Evolutionary conservation across 768 basidiomycete genomes (phyloP), one percentile per base, ranked within the genome.

Genomic region (Tubosaeta sp.): DNA sequence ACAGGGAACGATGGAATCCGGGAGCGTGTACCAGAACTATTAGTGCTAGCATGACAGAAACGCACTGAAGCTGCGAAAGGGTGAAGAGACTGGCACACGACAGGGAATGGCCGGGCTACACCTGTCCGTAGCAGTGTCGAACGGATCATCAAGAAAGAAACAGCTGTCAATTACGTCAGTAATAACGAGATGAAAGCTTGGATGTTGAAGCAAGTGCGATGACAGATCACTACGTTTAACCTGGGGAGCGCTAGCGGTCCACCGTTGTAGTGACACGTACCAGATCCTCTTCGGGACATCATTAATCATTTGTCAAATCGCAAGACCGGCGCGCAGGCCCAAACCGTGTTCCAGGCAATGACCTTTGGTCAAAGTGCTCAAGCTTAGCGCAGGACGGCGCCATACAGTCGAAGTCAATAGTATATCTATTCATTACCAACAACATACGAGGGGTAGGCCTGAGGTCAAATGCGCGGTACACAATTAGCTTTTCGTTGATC

Each of bases 41-140:
- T 27, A 7, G 54, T 54, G 25, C 59, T 62, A 4, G 53, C 48
- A 47, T 38, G 43, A 24, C 58, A 57, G 34, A 3, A 30, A 42
- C 16, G 49, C 16, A 19, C 19, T 21, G 38, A 27, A 12, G 7
- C 21, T 12, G 18, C 6, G 3, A 35, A 43, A 18, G 36, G 42
- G 24, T 24, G 24, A n/a, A n/a, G 14, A 11, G 41, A 41, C 14
- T 31, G 34, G 30, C 29, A 25, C 18, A 24, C 27, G 24, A 45
- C 42, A 43, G 21, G 40, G n/a, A 11, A 18, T 21, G 43, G 42
- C 29, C 25, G 11, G 14, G 25, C 7, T 14, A 18, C 31, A 30
- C 42, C 29, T n/a, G 48, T 44, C 12, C 55, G 52, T 16, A 57
- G 21, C 18, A 44, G 8, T 11, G 52, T 39, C 38, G 55, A 46